These are phyloP conservation scores for Wallemia ichthyophaga DNA, from an alignment of 1,284 basidiomycete genomes.

Conservation along the genomic window DNA sequence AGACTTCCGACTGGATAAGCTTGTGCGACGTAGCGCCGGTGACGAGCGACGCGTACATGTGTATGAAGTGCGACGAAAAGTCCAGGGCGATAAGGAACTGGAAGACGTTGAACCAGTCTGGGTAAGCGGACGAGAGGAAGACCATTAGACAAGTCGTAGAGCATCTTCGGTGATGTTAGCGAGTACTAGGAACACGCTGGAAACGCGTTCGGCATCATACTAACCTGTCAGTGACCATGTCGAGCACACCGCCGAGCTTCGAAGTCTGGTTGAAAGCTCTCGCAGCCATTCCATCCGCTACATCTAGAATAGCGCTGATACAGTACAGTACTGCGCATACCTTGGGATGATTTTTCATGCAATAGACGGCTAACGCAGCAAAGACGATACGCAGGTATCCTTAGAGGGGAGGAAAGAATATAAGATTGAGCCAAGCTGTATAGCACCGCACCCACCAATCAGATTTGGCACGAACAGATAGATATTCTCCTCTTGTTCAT, in stretches of 20 bases:
- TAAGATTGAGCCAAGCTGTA: background rate
- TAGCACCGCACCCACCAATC: background rate
- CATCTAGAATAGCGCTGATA: slow-evolving; percentile 80
- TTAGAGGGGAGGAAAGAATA: slow-evolving; percentile 11
- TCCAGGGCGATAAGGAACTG: slow-evolving; percentile 90
- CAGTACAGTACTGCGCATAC: slow-evolving; percentile 71
- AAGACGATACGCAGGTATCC: slow-evolving; percentile 76
- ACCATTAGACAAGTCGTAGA: slow-evolving; percentile 84
- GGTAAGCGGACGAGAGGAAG: slow-evolving; percentile 74
- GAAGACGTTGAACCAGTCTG: slow-evolving; percentile 49
- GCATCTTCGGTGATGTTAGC: slow-evolving; percentile 26
- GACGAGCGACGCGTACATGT: slow-evolving; percentile 95
- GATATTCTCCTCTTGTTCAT: background rate
- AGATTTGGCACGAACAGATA: background rate
- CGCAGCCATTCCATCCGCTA: slow-evolving; percentile 83
- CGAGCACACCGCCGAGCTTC: slow-evolving; percentile 89
- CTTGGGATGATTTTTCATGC: slow-evolving; percentile 81
- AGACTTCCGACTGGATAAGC: slow-evolving; percentile 62
- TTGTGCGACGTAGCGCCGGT: slow-evolving; percentile 87
- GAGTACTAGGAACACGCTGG: background rate
- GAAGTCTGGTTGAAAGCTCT: slow-evolving; percentile 61
- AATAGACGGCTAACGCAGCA: slow-evolving; percentile 64
- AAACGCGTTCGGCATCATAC: too few species aligned
- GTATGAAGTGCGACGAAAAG: slow-evolving; percentile 97
- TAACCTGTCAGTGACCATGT: slow-evolving; percentile 98